Conservation (phyloP, 805 yeast genomes). For the Candida methanosorbosa region DNA sequence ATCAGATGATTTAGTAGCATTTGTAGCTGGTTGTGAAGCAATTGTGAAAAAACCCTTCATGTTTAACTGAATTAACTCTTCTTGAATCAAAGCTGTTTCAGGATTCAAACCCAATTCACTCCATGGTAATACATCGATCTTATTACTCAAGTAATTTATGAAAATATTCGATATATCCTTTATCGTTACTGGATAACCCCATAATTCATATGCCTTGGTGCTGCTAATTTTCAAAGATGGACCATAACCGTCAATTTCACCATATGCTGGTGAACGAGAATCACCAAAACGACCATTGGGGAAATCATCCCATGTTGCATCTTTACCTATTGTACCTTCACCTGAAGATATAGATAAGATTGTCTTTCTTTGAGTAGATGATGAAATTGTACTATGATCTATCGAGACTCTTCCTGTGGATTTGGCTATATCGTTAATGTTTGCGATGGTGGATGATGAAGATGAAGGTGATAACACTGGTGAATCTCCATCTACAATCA, state of each 20-base stretch:
- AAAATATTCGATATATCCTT: constrained; percentile 61
- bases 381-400: constrained; percentile 10
- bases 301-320: constrained; percentile 96
- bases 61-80: constrained; percentile 75
- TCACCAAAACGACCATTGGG: constrained; percentile 96
- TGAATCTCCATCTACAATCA: constrained; percentile 15
- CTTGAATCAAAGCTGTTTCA: constrained; percentile 90
- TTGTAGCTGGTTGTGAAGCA: constrained; percentile 94
- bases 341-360: constrained; percentile 77
- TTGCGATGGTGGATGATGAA: neutral
- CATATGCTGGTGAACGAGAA: constrained; percentile 92
- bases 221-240: constrained; percentile 75
- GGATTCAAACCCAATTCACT: constrained; percentile 77
- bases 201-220: constrained; percentile 55
- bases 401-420: constrained; percentile 15
- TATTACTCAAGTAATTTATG: constrained; percentile 63
- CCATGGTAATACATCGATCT: constrained; percentile 83
- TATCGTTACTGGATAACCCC: constrained; percentile 68
- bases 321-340: constrained; percentile 74
- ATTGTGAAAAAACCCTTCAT: constrained; percentile 71
- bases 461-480: neutral
- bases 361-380: constrained; percentile 37
- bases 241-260: constrained; percentile 97
- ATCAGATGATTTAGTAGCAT: constrained; percentile 71
- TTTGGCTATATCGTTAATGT: constrained; percentile 3